Evolutionary conservation across 2,329 filamentous ascomycete species (phyloP).

Genomic region (Cryoendolithus antarcticus): DNA sequence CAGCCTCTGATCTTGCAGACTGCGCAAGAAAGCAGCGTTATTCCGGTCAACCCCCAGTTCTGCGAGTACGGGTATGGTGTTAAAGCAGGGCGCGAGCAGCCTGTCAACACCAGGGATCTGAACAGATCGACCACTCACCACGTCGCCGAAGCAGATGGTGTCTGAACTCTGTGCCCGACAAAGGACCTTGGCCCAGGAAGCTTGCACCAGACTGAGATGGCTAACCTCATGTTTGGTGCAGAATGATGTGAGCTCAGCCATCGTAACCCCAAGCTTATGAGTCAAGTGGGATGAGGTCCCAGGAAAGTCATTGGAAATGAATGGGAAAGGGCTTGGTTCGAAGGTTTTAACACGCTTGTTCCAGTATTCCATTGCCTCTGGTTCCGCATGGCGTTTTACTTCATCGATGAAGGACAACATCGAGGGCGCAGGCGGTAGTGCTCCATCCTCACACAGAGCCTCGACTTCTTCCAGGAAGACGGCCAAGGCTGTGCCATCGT

Average conservation of each 20-base stretch:
- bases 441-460: constrained; percentile 35
- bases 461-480: constrained; percentile 61
- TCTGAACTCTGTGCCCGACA: constrained; percentile 39
- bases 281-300: too few species aligned
- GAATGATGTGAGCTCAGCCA: constrained; percentile 33
- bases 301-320: not conserved
- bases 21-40: constrained; percentile 46
- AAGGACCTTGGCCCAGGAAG: constrained; percentile 58
- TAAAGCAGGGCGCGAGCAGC: constrained; percentile 81
- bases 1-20: constrained; percentile 50
- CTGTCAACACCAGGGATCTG: constrained; percentile 53
- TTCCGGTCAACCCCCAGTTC: constrained; percentile 36
- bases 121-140: constrained; percentile 65
- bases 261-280: not conserved
- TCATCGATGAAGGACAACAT: constrained; percentile 54
- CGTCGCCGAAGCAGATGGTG: constrained; percentile 79
- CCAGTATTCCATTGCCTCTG: constrained; percentile 55
- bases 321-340: constrained; percentile 30
- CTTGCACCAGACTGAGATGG: constrained; percentile 56
- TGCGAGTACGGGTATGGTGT: constrained; percentile 64
- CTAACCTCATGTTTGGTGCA: constrained; percentile 42
- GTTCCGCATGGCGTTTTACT: constrained; percentile 39
- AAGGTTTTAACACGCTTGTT: constrained; percentile 41
- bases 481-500: constrained; percentile 69
- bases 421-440: constrained; percentile 38